phyloP scores from a whole-genome alignment of 2,329 filamentous ascomycete genomes.

The Fusarium illudens region DNA sequence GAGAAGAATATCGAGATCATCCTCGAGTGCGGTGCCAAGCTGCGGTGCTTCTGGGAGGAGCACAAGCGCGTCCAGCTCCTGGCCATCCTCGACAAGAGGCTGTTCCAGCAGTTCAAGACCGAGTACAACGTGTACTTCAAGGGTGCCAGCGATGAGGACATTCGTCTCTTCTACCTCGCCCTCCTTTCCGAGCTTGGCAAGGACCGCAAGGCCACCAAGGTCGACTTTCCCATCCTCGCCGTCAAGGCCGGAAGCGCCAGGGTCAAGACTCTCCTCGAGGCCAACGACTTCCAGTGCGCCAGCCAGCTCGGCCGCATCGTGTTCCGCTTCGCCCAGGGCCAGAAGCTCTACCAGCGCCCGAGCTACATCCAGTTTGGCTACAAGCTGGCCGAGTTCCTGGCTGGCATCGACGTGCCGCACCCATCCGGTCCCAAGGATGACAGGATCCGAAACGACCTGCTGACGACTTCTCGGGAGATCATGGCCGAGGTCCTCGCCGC shows the following conservation, averaged over 20 bases:
- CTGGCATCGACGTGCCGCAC: conserved; percentile 49
- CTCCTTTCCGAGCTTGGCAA: conserved; percentile 51
- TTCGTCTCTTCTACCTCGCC: conserved; percentile 51
- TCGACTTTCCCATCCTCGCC: conserved; percentile 51
- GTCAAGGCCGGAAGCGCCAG: conserved; percentile 44
- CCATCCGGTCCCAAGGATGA: conserved; percentile 45
- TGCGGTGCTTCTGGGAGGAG: conserved; percentile 39
- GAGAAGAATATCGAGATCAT: conserved; percentile 33
- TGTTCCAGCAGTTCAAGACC: conserved; percentile 51
- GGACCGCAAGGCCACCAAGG: conserved; percentile 42
- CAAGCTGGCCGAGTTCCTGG: conserved; percentile 55
- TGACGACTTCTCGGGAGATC: conserved; percentile 35
- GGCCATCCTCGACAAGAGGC: conserved; percentile 47
- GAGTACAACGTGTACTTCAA: conserved; percentile 43
- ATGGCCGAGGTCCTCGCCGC: conserved; percentile 50
- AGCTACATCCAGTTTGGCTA: conserved; percentile 54
- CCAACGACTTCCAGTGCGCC: conserved; percentile 51
- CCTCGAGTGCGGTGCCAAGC: conserved; percentile 38
- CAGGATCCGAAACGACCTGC: conserved; percentile 25
- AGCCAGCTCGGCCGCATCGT: conserved; percentile 54
- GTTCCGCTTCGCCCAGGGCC: conserved; percentile 53
- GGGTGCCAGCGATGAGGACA: conserved; percentile 42
- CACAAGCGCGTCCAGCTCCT: conserved; percentile 46
- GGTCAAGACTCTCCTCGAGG: conserved; percentile 49
- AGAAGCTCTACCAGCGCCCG: conserved; percentile 52